phyloP scores from a whole-genome alignment of 164 flowering plant species.

The Tinospora cordifolia region DNA sequence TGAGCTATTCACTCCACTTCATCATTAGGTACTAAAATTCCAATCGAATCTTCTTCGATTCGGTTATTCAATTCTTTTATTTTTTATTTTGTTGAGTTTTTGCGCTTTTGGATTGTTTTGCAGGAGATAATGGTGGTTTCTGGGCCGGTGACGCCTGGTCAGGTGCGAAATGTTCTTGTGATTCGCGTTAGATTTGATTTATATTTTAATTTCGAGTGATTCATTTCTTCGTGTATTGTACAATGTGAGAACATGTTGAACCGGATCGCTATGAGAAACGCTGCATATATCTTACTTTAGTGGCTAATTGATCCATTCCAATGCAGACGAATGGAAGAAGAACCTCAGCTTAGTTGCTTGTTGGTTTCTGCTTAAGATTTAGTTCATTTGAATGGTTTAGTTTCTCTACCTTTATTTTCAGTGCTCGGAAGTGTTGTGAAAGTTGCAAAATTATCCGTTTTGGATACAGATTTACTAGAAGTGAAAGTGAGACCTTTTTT shows the following conservation, averaged over 20 bases:
- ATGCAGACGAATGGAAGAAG: too few relatives aligned
- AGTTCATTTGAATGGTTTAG: too few relatives aligned
- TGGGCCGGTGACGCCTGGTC: conserved; percentile 49
- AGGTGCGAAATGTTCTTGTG: conserved; percentile 23
- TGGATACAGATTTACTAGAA: too few relatives aligned
- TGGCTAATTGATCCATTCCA: too few relatives aligned
- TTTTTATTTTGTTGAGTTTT: not conserved
- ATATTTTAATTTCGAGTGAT: not conserved
- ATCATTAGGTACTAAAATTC: not conserved
- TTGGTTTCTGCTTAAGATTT: too few relatives aligned
- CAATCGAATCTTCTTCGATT: not conserved
- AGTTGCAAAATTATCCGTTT: too few relatives aligned
- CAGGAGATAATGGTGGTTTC: conserved; percentile 35
- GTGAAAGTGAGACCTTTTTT: too few relatives aligned
- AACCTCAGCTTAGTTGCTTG: too few relatives aligned
- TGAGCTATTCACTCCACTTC: not conserved
- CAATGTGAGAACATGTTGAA: not conserved
- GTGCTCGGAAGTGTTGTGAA: too few relatives aligned
- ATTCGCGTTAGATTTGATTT: not conserved
- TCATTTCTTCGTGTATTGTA: not conserved
- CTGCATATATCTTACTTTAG: too few relatives aligned
- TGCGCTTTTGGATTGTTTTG: conserved; percentile 8
- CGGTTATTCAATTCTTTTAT: not conserved
- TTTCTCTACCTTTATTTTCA: too few relatives aligned
- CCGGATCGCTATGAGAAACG: not conserved